Evolutionary conservation across 495 filamentous ascomycete species (phyloP), one percentile per base, ranked within the genome.

Genomic region (Bryoglossum gracile): DNA sequence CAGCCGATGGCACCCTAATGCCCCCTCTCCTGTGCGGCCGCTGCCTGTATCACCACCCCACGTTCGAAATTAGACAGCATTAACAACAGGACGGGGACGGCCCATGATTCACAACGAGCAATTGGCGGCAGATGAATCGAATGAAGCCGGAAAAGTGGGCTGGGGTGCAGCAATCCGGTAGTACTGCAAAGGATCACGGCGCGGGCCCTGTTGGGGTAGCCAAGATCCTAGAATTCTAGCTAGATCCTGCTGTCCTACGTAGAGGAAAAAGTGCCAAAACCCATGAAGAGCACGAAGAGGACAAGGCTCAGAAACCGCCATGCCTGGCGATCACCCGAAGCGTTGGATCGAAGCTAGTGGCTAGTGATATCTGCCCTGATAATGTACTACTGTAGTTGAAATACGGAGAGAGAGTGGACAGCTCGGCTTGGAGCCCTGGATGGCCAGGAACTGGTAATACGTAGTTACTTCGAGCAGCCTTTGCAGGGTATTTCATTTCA

Each of bases 261-360:
- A n/a, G n/a, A n/a, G n/a, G n/a, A 30, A 30, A 30, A 30, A 30
- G 13, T 5, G 26, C 26, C 26, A 30, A 30, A 5, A n/a, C n/a
- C n/a, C n/a, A n/a, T n/a, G 13, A 30, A 30, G 5, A 13, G 26
- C 26, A 30, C 26, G 22, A 10, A 22, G 19, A n/a, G 38, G 13
- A 25, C 38, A 41, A 23, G 38, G 38, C 38, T 41, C 6, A 41
- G 38, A 41, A 25, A 41, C 38, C 18, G 38, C 21, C 22, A 41
- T 41, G 26, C 26, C 26, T 30, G 38, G 22, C 18, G 38, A 41
- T 41, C 38, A 41, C 38, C 38, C 38, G 38, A 41, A 41, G 26
- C 19, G 18, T 41, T 8, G 38, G 38, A 25, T 41, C 19, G 38
- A 18, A 24, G 22, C 38, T 24, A 41, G 13, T 13, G 13, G 26